Conservation (phyloP, 768 basidiomycete genomes). For the Rhodotorula babjevae region DNA sequence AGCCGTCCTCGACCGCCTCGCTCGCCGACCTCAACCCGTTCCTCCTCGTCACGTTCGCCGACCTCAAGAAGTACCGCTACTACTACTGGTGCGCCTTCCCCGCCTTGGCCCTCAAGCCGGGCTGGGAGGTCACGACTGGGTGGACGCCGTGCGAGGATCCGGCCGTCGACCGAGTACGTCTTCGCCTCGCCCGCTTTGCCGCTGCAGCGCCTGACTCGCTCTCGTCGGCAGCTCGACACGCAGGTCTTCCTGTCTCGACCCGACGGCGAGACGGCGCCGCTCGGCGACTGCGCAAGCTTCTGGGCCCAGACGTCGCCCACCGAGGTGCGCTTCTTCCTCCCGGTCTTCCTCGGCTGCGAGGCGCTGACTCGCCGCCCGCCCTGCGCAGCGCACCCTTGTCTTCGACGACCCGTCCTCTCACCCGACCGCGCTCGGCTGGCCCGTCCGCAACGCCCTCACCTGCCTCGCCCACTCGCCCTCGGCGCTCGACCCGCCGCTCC, state of each 20-base stretch:
- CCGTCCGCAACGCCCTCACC: slow-evolving; percentile 82
- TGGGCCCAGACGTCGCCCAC: slow-evolving; percentile 18
- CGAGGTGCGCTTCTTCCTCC: not conserved
- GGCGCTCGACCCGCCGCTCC: slow-evolving; percentile 52
- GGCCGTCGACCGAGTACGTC: not conserved
- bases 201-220: not conserved
- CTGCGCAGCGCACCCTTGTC: slow-evolving; percentile 54
- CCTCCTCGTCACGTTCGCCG: slow-evolving; percentile 86
- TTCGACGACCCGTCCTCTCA: slow-evolving; percentile 83
- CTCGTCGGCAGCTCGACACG: not conserved
- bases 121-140: slow-evolving; percentile 18
- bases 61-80: slow-evolving; percentile 96
- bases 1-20: slow-evolving; percentile 29
- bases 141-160: not conserved
- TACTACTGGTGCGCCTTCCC: slow-evolving; percentile 99
- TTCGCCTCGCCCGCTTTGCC: not conserved
- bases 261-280: slow-evolving; percentile 1
- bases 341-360: not conserved
- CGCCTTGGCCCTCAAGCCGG: slow-evolving; percentile 79
- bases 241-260: not conserved
- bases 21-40: slow-evolving; percentile 65
- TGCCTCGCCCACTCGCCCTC: slow-evolving; percentile 54
- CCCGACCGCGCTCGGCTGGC: slow-evolving; percentile 76
- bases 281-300: slow-evolving; percentile 24
- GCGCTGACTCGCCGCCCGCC: not conserved